These are phyloP conservation scores for Onygenales sp. DNA, from an alignment of 2,329 filamentous ascomycete species.

Conservation along the genomic window DNA sequence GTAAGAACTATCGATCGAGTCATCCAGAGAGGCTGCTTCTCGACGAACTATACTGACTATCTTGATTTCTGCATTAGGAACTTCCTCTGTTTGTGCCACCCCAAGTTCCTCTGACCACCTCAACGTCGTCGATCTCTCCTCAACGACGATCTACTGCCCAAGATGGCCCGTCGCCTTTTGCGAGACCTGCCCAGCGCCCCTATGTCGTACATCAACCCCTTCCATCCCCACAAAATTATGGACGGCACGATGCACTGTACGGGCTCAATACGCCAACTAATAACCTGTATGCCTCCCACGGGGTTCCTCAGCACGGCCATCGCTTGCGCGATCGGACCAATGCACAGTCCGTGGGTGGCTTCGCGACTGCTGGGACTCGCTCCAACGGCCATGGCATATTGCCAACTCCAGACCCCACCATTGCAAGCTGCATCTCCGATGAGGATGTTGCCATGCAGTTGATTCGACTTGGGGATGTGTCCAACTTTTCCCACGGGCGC, in stretches of 20 bases:
- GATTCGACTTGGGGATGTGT: conserved; percentile 90
- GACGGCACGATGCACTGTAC: conserved; percentile 38
- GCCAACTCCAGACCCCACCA: conserved; percentile 92
- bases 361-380: conserved; percentile 30
- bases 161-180: conserved; percentile 64
- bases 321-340: conserved; percentile 57
- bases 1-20: conserved; percentile 50
- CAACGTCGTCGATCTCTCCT: conserved; percentile 93
- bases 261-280: conserved; percentile 21
- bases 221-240: conserved; percentile 75
- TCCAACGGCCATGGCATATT: conserved; percentile 51
- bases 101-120: conserved; percentile 87
- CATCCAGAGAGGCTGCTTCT: neutral
- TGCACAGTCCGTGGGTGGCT: conserved; percentile 37
- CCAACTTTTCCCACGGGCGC: conserved; percentile 84
- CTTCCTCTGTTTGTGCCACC: conserved; percentile 89
- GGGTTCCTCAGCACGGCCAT: conserved; percentile 46
- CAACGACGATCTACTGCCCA: conserved; percentile 70
- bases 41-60: neutral
- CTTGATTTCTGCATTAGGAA: conserved; percentile 52
- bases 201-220: conserved; percentile 69
- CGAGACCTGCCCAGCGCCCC: conserved; percentile 65
- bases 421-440: conserved; percentile 93
- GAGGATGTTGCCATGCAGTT: conserved; percentile 96
- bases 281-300: conserved; percentile 53